A percentile compares a stretch with the other conserved stretches of the same genome.
These are phyloP conservation scores for Cyberlindnera bimundalis DNA, from an alignment of 805 yeast species.

Conservation along the genomic window DNA sequence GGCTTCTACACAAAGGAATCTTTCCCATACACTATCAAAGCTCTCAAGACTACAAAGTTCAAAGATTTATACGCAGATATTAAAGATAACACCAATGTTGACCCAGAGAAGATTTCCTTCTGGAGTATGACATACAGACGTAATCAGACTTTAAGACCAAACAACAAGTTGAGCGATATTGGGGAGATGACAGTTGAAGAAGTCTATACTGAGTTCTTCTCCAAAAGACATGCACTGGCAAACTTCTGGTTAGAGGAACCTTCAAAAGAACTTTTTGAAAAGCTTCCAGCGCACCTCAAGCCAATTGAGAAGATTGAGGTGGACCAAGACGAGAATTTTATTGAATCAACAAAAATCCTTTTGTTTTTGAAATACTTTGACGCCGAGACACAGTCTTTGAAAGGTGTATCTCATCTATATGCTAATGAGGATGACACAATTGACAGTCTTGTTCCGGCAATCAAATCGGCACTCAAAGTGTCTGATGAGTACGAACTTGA, in stretches of 20 bases:
- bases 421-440: conserved; percentile 48
- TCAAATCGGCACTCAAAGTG: conserved; percentile 42
- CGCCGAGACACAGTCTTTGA: conserved; percentile 44
- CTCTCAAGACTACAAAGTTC: conserved; percentile 55
- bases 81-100: conserved; percentile 40
- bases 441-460: conserved; percentile 36
- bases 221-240: conserved; percentile 45
- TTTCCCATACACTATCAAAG: conserved; percentile 46
- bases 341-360: conserved; percentile 29
- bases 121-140: conserved; percentile 59
- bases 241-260: conserved; percentile 68
- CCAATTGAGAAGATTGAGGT: conserved; percentile 9
- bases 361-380: conserved; percentile 69
- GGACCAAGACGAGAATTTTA: conserved; percentile 20
- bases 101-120: conserved; percentile 43
- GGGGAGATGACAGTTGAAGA: conserved; percentile 46
- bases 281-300: conserved; percentile 4
- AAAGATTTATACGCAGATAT: conserved; percentile 48
- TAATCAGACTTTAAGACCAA: conserved; percentile 69
- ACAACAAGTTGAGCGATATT: conserved; percentile 34
- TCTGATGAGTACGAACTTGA: conserved; percentile 32
- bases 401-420: conserved; percentile 61
- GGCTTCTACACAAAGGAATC: conserved; percentile 44
- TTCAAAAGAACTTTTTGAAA: conserved; percentile 19
- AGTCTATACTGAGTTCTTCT: conserved; percentile 44